A percentile compares a stretch with the other conserved stretches of the same genome.
Conservation (phyloP, 169 alveolate genomes). For the Perkinsus olseni region DNA sequence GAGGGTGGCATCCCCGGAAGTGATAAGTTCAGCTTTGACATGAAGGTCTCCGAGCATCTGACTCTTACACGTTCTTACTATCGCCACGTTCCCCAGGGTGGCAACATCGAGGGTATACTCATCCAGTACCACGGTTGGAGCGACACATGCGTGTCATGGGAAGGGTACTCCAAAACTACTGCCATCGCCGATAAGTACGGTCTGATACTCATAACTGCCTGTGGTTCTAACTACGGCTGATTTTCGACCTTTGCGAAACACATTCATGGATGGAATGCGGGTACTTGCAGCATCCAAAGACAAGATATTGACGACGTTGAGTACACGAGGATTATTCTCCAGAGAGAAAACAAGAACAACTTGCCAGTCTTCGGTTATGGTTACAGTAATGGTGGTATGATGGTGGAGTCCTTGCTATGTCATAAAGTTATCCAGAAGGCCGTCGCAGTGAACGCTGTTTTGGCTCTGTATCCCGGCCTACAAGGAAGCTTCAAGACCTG, state of each 20-base stretch:
- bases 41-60: not conserved
- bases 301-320: too few species aligned
- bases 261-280: not conserved
- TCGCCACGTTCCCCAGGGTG: not conserved
- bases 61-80: not conserved
- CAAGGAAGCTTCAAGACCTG: too few species aligned
- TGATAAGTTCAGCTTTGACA: not conserved
- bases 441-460: too few species aligned
- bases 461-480: too few species aligned
- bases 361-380: too few species aligned
- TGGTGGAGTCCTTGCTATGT: too few species aligned
- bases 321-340: too few species aligned
- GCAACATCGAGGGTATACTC: not conserved
- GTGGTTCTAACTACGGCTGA: not conserved
- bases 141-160: not conserved
- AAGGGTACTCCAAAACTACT: not conserved
- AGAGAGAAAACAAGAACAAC: too few species aligned
- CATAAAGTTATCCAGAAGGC: too few species aligned
- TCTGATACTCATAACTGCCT: not conserved
- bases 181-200: not conserved
- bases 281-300: too few species aligned
- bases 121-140: not conserved
- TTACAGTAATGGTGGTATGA: too few species aligned
- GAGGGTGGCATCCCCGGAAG: not conserved
- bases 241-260: not conserved